Evolutionary conservation across 2,329 filamentous ascomycete species (phyloP).

Genomic region (Ophiostoma perfectum): DNA sequence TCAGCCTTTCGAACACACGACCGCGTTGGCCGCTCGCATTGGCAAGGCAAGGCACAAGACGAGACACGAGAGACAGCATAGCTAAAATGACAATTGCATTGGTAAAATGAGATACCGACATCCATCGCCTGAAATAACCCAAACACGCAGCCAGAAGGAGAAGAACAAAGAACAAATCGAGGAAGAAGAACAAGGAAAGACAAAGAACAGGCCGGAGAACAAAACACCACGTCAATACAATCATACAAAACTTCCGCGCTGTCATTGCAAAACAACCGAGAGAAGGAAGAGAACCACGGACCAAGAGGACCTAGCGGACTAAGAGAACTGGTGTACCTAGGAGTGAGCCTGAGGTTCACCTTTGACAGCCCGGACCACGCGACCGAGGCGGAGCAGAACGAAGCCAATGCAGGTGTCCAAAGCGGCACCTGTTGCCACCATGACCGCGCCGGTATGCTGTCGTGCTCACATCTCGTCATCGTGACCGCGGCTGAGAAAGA

Average conservation of each 20-base stretch:
- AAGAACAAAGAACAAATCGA: not conserved
- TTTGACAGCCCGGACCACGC: not conserved
- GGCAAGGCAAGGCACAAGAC: not conserved
- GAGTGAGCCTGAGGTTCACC: not conserved
- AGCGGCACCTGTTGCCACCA: too few relatives aligned
- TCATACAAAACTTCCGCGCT: constrained; percentile 12
- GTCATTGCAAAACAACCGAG: not conserved
- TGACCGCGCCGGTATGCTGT: not conserved
- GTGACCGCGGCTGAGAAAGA: not conserved
- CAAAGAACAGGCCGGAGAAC: not conserved
- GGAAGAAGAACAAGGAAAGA: not conserved
- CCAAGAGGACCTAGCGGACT: not conserved
- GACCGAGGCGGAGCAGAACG: too few relatives aligned
- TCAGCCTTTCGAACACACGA: not conserved
- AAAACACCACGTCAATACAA: constrained; percentile 11
- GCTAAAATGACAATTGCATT: not conserved
- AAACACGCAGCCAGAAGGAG: constrained; percentile 16
- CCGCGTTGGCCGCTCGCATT: not conserved
- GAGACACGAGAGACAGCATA: not conserved
- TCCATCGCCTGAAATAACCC: constrained; percentile 16
- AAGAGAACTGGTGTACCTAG: not conserved
- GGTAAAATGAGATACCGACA: constrained; percentile 8
- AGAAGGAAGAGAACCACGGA: not conserved
- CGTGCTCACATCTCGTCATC: not conserved
- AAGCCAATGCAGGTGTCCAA: too few relatives aligned